Base-by-base conservation (phyloP, 192 early-diverging fungal genomes). In the Coemansia javaensis region DNA sequence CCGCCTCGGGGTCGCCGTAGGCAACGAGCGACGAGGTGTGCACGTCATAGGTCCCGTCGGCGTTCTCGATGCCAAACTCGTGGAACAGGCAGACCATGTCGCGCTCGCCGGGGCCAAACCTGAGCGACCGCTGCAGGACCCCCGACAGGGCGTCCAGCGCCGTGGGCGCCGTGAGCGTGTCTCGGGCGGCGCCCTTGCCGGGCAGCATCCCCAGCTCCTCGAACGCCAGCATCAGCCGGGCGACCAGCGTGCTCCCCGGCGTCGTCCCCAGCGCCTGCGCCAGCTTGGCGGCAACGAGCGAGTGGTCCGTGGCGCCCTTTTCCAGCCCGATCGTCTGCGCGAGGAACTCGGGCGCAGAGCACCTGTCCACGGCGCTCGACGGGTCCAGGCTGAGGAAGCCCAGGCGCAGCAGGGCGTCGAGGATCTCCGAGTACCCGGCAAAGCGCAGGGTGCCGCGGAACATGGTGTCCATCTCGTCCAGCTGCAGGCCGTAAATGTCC, bases 81-180 rank as follows among this genome's bases (percentile, higher is more conserved):
- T 99, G 96, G 66, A 91, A 86, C 83, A 99, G 70, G 42, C 84
- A 85, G 17, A 93, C 86, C 84, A 97, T 87, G 66, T 98, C 96
- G 24, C 90, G 85, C 57, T 98, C 96, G 18, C 78, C 78, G 2
- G 75, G 56, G 4, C 63, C 63, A 61, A 91, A 94, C 50, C 82
- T 81, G 20, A 97, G 79, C 44, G 87, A 83, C 18, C 74, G 56
- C 40, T 91, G 82, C 37, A 98, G 61, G n/a, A 91, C 62, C 6
- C 69, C 59, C 42, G 91, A 93, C 62, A 97, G 84, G 22, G 82
- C 82, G 59, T 98, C 96, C 6, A 98, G 60, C 14, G 81, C 72
- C 1, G 88, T 78, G 7, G 73, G 72, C 12, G 74, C 54, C 0
- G 25, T 28, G 49, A 78, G 16, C 2, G 24, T 4, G 12, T 0